Percentiles rank a stretch among this genome's conserved stretches.
Evolutionary conservation across 495 filamentous ascomycete species (phyloP).

Genomic region (Penicillium robsamsonii): DNA sequence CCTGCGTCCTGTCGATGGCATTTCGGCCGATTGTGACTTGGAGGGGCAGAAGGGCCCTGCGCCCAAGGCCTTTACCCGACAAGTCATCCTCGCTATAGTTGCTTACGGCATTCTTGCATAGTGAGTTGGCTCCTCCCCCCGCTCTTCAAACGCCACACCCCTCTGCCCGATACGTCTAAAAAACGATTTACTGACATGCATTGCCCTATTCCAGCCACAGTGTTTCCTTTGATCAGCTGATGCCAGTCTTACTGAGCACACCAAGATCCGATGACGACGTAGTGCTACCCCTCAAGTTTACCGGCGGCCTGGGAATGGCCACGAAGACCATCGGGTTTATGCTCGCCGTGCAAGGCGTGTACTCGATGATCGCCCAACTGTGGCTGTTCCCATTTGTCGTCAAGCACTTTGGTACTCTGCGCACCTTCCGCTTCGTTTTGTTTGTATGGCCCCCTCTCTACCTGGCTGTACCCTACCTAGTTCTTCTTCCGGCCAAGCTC

Average conservation of each 20-base stretch:
- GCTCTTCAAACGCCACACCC: background rate
- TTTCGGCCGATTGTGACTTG: conserved; percentile 42
- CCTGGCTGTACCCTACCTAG: conserved; percentile 81
- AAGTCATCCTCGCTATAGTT: conserved; percentile 79
- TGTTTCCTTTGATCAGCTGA: conserved; percentile 90
- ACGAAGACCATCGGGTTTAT: conserved; percentile 84
- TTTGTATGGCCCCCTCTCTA: conserved; percentile 87
- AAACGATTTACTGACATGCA: conserved; percentile 27
- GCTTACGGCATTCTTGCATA: conserved; percentile 93
- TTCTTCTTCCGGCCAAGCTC: conserved; percentile 68
- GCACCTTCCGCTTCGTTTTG: conserved; percentile 76
- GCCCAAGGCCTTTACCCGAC: conserved; percentile 68
- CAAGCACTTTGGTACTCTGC: conserved; percentile 67
- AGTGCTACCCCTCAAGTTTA: conserved; percentile 80
- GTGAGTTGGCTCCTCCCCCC: conserved; percentile 55
- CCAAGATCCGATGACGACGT: conserved; percentile 53
- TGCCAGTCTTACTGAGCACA: conserved; percentile 89
- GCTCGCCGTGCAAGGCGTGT: conserved; percentile 83
- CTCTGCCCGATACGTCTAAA: background rate
- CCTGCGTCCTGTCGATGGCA: conserved; percentile 41
- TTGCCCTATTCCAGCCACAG: conserved; percentile 61
- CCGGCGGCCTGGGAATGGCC: conserved; percentile 76
- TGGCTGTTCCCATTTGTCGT: conserved; percentile 78
- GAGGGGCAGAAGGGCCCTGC: conserved; percentile 41
- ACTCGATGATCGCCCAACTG: conserved; percentile 80